phyloP scores from a whole-genome alignment of 176 grass and related monocot genomes.

The Bromus sterilis region DNA sequence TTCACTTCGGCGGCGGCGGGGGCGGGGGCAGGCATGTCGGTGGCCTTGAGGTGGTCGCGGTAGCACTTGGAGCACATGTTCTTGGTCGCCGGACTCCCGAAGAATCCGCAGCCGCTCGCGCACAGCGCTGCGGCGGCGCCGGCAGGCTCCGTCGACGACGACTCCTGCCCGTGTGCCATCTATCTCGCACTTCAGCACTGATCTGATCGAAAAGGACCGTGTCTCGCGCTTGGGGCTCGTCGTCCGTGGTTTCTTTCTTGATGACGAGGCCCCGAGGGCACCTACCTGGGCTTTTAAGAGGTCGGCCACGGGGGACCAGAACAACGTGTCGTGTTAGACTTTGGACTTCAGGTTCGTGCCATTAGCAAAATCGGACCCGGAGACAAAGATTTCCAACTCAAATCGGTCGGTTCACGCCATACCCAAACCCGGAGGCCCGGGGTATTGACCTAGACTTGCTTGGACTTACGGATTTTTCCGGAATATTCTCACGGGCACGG shows the following conservation, averaged over 20 bases:
- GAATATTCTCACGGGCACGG: too few relatives aligned
- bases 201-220: not conserved
- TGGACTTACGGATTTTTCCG: too few relatives aligned
- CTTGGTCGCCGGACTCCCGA: slow-evolving; percentile 27
- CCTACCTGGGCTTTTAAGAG: not conserved
- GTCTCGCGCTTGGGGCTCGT: not conserved
- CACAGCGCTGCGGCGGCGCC: not conserved
- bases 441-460: too few relatives aligned
- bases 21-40: not conserved
- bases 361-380: too few relatives aligned
- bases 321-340: too few relatives aligned
- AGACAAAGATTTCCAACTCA: too few relatives aligned
- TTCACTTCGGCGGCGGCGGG: not conserved
- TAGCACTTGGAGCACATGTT: slow-evolving; percentile 52
- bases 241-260: not conserved
- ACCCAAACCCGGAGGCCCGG: too few relatives aligned
- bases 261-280: not conserved
- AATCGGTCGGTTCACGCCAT: too few relatives aligned
- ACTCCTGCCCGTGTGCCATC: not conserved
- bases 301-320: not conserved
- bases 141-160: not conserved
- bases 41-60: not conserved
- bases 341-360: too few relatives aligned
- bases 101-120: slow-evolving; percentile 38
- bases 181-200: too few relatives aligned